Conservation (phyloP, 192 early-diverging fungal genomes). For the Obelidium mucronatum region DNA sequence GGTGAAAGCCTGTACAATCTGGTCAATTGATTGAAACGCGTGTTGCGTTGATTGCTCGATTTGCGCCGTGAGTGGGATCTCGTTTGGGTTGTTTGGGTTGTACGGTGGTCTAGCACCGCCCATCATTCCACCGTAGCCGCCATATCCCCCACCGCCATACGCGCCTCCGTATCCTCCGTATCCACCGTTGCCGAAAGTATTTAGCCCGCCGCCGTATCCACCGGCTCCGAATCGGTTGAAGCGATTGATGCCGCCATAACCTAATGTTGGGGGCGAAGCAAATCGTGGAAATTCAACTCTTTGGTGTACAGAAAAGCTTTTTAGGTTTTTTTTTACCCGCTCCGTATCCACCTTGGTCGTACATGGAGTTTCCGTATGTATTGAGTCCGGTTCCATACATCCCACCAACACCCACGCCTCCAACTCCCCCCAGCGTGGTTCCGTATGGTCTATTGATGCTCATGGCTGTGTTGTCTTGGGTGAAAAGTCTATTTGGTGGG, state of each 20-base stretch:
- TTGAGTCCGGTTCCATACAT: conserved; percentile 13
- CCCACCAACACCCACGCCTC: not conserved
- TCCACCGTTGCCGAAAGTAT: conserved; percentile 25
- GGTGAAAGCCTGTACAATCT: conserved; percentile 94
- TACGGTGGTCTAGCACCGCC: conserved; percentile 51
- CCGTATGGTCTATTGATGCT: not conserved
- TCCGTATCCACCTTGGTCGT: conserved; percentile 31
- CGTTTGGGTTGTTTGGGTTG: conserved; percentile 64
- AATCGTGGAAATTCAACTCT: not conserved
- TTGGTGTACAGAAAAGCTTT: not conserved
- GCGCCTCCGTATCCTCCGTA: conserved; percentile 37
- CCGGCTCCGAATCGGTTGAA: conserved; percentile 10
- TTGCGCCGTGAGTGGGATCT: conserved; percentile 77
- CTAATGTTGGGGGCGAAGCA: not conserved
- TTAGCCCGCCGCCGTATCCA: conserved; percentile 37
- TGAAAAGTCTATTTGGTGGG: too few species aligned
- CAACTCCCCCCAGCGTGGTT: not conserved
- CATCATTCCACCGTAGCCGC: conserved; percentile 49
- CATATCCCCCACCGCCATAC: conserved; percentile 60
- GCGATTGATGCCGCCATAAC: conserved; percentile 22
- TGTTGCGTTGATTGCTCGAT: conserved; percentile 91
- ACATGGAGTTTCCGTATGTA: conserved; percentile 32
- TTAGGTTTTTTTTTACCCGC: conserved; percentile 39
- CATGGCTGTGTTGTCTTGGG: too few species aligned
- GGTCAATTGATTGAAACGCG: conserved; percentile 92